phyloP scores from a whole-genome alignment of 129 eudicot genomes.

The Pseudognaphalium luteoalbum region DNA sequence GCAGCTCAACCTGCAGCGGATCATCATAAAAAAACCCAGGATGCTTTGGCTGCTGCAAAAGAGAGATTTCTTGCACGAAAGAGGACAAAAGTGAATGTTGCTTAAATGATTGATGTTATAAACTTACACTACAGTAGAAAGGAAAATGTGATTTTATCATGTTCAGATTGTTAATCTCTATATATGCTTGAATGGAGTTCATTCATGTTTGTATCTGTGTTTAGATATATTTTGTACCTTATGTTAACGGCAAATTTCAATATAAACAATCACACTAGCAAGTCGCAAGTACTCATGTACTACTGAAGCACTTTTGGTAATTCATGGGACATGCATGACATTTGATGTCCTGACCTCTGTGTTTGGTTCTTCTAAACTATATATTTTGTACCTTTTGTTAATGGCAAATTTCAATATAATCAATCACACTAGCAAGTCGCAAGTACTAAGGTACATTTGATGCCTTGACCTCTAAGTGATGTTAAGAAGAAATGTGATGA shows the following conservation, averaged over 20 bases:
- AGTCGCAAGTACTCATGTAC: neutral
- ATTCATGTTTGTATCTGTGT: neutral
- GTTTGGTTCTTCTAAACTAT: neutral
- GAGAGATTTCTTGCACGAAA: slow-evolving; percentile 77
- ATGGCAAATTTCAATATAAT: neutral
- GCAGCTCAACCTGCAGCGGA: slow-evolving; percentile 40
- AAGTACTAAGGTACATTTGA: neutral
- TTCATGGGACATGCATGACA: neutral
- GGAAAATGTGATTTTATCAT: neutral
- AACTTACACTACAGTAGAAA: neutral
- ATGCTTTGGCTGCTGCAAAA: slow-evolving; percentile 84
- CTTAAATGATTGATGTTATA: neutral
- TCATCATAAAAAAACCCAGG: slow-evolving; percentile 66
- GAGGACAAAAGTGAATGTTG: slow-evolving; percentile 45
- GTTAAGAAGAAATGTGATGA: neutral
- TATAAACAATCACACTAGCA: neutral
- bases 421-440: neutral
- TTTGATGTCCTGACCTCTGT: neutral
- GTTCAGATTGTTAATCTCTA: slow-evolving; percentile 12
- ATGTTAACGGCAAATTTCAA: neutral
- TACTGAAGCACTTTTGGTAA: neutral
- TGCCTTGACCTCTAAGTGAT: neutral
- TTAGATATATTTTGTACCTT: neutral
- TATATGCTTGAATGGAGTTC: neutral
- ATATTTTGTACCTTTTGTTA: neutral